These are phyloP conservation scores for Gossypium herbaceum DNA, from an alignment of 345 rosid genomes.

Conservation along the genomic window DNA sequence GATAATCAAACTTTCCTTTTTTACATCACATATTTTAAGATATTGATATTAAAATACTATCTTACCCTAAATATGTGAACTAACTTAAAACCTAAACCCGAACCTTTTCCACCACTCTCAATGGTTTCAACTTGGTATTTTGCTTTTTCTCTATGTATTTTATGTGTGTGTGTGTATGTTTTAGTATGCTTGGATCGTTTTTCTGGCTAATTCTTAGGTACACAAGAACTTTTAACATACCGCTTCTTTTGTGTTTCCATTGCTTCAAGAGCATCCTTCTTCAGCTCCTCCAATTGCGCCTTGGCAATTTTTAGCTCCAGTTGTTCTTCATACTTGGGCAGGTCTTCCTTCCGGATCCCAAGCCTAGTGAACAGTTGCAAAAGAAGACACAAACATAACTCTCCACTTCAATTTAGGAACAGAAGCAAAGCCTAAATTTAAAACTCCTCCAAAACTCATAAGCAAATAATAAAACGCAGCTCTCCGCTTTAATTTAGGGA, in stretches of 20 bases:
- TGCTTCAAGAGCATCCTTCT: slow-evolving; percentile 83
- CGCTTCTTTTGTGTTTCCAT: slow-evolving; percentile 91
- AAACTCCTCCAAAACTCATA: neutral
- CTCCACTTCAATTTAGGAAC: neutral
- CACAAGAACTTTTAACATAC: slow-evolving; percentile 26
- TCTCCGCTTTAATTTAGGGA: neutral
- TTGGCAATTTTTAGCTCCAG: slow-evolving; percentile 75
- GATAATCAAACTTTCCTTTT: no score
- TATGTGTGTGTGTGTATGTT: no score
- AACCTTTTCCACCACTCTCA: no score
- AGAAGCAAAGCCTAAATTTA: neutral
- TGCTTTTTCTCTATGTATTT: no score
- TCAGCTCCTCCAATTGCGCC: slow-evolving; percentile 78
- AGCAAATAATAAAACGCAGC: neutral
- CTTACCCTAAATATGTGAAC: no score
- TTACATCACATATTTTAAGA: no score
- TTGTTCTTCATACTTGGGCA: slow-evolving; percentile 85
- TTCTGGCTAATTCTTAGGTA: no score
- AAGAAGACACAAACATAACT: neutral
- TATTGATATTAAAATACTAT: no score
- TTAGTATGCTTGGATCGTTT: no score
- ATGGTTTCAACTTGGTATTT: no score
- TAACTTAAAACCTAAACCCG: no score
- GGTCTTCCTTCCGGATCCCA: slow-evolving; percentile 79
- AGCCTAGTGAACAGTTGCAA: slow-evolving; percentile 42